Base-by-base conservation (phyloP, 2,329 filamentous ascomycete genomes). In the Apiospora hydei region DNA sequence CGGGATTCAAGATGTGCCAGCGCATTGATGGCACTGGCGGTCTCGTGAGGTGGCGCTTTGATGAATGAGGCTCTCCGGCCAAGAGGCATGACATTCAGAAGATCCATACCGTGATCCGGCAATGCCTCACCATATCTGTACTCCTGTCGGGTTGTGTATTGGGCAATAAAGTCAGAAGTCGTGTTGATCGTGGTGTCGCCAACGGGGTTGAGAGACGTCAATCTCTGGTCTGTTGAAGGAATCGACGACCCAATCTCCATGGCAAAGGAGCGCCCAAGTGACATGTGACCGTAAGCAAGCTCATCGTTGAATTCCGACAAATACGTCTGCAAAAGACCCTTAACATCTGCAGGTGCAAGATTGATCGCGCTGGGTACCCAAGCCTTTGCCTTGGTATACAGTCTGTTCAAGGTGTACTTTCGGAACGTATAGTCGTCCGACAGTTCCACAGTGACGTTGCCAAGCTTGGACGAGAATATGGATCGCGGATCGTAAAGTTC, bases 131-230 rank as follows among this genome's bases (percentile, higher is more conserved):
- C 91, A 79, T 96, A 96, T 71, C 95, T 91, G 81, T 99, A 99
- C 79, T 98, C 95, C 80, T 99, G 97, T 49, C 96, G 93, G 38
- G 95, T 97, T 4, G 96, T 98, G 81, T 99, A 99, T 79, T 99
- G 96, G 1, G 96, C 95, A 79, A 99, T 91, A 77, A 99, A 98
- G 80, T 98, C 96, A 2, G 96, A 98, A 0, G 94, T 95, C 14
- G 95, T 95, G 80, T 98, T 98, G 80, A 98, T 92, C 74, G 90
- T 90, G 70, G 90, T 90, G 67, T 92, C 90, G 24, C 92, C 91
- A 74, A 93, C 88, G 47, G 88, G 88, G 76, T 97, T 94, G 68
- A 99, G 91, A 8, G 94, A 95, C 77, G 89, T 91, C 57, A 99
- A 87, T 74, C 94, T 90, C 78, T 97, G 94, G 80, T 99, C 96